phyloP scores from a whole-genome alignment of 805 yeast species.

The Monosporozyma aerobia region DNA sequence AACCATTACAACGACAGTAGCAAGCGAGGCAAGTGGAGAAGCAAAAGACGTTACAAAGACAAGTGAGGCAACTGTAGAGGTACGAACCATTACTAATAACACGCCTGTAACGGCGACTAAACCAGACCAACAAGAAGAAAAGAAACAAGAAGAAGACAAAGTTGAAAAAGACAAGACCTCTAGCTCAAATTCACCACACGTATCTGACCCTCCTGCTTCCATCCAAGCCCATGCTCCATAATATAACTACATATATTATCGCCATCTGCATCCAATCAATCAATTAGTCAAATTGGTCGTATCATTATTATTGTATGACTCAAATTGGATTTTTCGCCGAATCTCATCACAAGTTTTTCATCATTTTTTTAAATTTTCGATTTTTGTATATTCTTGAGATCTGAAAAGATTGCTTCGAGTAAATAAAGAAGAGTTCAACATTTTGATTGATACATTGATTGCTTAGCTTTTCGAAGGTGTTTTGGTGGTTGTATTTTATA shows the following conservation, averaged over 20 bases:
- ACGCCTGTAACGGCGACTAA: no score
- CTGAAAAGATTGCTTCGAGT: background rate
- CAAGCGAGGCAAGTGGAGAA: no score
- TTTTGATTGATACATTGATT: background rate
- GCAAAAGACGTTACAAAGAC: no score
- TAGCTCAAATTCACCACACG: background rate
- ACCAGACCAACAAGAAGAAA: no score
- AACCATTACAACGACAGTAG: no score
- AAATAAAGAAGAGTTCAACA: background rate
- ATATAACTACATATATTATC: no score
- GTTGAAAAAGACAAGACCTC: background rate
- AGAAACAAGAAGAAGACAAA: no score
- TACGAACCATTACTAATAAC: no score
- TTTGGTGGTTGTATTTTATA: background rate
- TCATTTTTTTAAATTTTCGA: no score
- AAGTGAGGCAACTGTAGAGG: no score
- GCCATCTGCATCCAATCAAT: background rate
- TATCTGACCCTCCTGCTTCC: background rate
- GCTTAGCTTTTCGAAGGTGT: background rate
- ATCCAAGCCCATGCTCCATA: background rate
- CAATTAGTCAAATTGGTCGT: background rate
- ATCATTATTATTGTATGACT: background rate
- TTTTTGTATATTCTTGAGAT: background rate
- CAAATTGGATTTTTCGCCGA: background rate
- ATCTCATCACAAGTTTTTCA: background rate